Percentiles rank a stretch among this genome's conserved stretches.
phyloP scores from a whole-genome alignment of 495 filamentous ascomycete genomes.

The Oidiodendron maius region DNA sequence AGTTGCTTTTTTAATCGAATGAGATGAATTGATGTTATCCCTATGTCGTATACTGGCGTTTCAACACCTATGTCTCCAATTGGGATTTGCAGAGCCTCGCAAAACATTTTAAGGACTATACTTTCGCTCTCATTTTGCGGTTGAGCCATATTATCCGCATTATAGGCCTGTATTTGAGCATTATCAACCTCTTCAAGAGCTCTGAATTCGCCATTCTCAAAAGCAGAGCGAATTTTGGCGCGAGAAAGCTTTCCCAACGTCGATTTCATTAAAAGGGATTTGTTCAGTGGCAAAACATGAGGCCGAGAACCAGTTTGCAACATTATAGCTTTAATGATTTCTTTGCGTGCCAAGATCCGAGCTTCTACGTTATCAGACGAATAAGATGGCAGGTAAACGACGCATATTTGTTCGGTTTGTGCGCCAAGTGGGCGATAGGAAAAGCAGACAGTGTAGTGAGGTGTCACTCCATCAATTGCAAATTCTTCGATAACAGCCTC shows the following conservation, averaged over 20 bases:
- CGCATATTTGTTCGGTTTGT: slow-evolving; percentile 29
- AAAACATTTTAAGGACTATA: not conserved
- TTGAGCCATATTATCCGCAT: not conserved
- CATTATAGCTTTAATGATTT: slow-evolving; percentile 2
- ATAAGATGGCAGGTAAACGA: slow-evolving; percentile 29
- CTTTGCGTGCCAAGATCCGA: slow-evolving; percentile 1
- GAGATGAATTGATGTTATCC: slow-evolving; percentile 39
- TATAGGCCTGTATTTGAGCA: not conserved
- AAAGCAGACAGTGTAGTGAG: slow-evolving; percentile 27
- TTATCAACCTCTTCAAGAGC: slow-evolving; percentile 7
- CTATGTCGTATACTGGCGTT: slow-evolving; percentile 33
- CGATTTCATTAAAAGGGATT: slow-evolving; percentile 25
- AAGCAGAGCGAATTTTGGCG: slow-evolving; percentile 26
- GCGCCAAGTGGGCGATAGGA: slow-evolving; percentile 18
- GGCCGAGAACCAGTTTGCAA: slow-evolving; percentile 23
- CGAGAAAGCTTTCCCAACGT: slow-evolving; percentile 45
- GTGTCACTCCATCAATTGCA: slow-evolving; percentile 22
- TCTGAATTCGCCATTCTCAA: slow-evolving; percentile 28
- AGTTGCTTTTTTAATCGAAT: slow-evolving; percentile 26
- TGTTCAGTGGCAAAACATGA: slow-evolving; percentile 8
- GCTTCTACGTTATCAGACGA: slow-evolving; percentile 2
- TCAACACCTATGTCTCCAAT: slow-evolving; percentile 25
- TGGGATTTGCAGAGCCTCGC: not conserved
- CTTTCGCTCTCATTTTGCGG: not conserved
- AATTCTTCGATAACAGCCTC: slow-evolving; percentile 34